Evolutionary conservation across 768 basidiomycete species (phyloP).

Genomic region (Kwoniella sp.): DNA sequence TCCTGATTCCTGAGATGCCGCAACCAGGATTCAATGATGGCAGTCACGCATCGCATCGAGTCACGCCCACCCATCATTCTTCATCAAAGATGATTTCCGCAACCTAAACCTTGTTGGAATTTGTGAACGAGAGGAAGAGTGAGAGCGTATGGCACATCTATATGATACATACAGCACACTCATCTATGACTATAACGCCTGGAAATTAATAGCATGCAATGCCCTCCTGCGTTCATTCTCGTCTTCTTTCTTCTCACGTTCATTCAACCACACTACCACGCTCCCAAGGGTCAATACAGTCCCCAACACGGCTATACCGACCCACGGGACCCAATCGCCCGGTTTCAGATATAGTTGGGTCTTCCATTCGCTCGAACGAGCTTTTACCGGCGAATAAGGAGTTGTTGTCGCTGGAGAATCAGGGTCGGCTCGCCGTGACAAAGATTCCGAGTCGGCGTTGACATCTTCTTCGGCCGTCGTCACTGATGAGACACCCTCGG

Average conservation of each 20-base stretch:
- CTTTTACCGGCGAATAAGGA: conserved; percentile 20
- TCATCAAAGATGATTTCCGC: no score
- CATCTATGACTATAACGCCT: conserved; percentile 60
- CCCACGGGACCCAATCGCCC: conserved; percentile 97
- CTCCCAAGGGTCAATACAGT: conserved; percentile 72
- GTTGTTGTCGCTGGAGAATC: background rate
- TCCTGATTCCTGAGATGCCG: background rate
- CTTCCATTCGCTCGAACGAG: conserved; percentile 66
- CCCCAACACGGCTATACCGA: conserved; percentile 80
- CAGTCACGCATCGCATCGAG: background rate
- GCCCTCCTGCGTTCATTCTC: conserved; percentile 83
- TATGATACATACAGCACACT: background rate
- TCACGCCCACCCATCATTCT: no score
- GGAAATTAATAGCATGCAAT: conserved; percentile 97
- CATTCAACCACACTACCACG: conserved; percentile 81
- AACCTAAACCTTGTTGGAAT: no score
- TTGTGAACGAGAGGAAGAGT: no score
- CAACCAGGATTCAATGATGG: no score
- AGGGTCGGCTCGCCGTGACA: background rate
- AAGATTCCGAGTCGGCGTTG: background rate
- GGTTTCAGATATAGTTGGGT: conserved; percentile 87
- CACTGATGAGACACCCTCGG: background rate
- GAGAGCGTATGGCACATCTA: background rate
- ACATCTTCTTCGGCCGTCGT: background rate
- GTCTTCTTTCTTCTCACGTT: conserved; percentile 95